These are phyloP conservation scores for Trifolium repens DNA, from an alignment of 306 rosid species.

Conservation along the genomic window DNA sequence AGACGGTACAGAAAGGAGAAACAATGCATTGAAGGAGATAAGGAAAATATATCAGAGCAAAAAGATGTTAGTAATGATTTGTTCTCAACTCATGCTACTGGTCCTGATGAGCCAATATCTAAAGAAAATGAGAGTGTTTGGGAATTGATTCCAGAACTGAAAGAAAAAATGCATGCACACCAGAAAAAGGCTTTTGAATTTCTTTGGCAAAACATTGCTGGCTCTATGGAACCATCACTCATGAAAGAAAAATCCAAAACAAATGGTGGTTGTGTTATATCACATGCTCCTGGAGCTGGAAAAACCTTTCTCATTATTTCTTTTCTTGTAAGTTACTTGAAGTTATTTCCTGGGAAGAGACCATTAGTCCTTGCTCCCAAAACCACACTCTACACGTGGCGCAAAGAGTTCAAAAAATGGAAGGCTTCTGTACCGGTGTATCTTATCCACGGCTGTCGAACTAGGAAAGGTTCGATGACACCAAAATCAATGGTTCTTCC, in stretches of 20 bases:
- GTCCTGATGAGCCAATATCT: constrained; percentile 44
- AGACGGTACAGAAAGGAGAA: constrained; percentile 55
- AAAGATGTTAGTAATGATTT: constrained; percentile 38
- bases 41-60: constrained; percentile 41
- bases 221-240: constrained; percentile 62
- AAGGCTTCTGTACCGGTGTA: constrained; percentile 45
- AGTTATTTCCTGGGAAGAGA: constrained; percentile 71
- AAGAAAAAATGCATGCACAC: constrained; percentile 61
- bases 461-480: too few relatives aligned
- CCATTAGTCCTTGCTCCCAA: constrained; percentile 87
- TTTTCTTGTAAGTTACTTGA: constrained; percentile 77
- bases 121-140: constrained; percentile 72
- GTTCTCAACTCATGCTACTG: constrained; percentile 40
- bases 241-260: constrained; percentile 55
- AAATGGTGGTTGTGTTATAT: constrained; percentile 86
- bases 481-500: constrained; percentile 11
- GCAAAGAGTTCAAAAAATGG: constrained; percentile 85
- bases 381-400: constrained; percentile 84
- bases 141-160: constrained; percentile 50
- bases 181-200: constrained; percentile 88
- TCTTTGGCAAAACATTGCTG: constrained; percentile 80
- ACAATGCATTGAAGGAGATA: constrained; percentile 40
- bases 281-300: constrained; percentile 92
- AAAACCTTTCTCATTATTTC: constrained; percentile 80
- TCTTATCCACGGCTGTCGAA: too few relatives aligned